Conservation (phyloP, 2,329 filamentous ascomycete genomes). For the Coniochaeta prunicola region DNA sequence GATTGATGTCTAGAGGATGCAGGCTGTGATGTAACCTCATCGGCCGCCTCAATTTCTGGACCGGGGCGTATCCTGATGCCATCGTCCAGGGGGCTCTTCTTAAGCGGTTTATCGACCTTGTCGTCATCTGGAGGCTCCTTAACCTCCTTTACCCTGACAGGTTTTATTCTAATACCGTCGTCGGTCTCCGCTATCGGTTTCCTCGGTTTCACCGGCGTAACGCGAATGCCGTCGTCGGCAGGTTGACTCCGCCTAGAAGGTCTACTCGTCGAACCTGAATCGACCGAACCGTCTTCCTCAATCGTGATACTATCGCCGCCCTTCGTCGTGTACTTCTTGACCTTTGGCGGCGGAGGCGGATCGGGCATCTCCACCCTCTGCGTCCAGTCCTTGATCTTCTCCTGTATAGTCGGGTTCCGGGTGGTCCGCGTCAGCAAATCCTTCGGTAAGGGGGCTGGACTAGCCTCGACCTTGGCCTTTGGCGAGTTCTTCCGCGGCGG, state of each 20-base stretch:
- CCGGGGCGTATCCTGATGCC: slow-evolving; percentile 24
- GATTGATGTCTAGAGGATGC: slow-evolving; percentile 20
- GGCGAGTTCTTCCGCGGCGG: slow-evolving; percentile 24
- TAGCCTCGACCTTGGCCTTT: slow-evolving; percentile 21
- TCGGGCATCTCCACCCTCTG: slow-evolving; percentile 44
- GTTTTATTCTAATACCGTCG: slow-evolving; percentile 8
- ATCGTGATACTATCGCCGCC: slow-evolving; percentile 26
- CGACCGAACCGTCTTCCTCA: slow-evolving; percentile 18
- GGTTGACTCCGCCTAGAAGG: slow-evolving; percentile 4
- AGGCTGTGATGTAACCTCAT: slow-evolving; percentile 19
- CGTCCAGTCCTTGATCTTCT: slow-evolving; percentile 58
- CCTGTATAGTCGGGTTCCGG: slow-evolving; percentile 47
- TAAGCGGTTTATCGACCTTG: slow-evolving; percentile 15
- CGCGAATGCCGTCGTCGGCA: slow-evolving; percentile 31
- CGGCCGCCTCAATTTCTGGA: slow-evolving; percentile 15
- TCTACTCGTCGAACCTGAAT: slow-evolving; percentile 3
- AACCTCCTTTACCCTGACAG: slow-evolving; percentile 13
- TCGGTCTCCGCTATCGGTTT: slow-evolving; percentile 8
- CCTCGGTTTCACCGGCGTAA: slow-evolving; percentile 20
- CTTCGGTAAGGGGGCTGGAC: slow-evolving; percentile 42
- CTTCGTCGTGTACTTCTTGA: slow-evolving; percentile 17
- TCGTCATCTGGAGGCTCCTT: slow-evolving; percentile 19
- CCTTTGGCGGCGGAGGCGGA: slow-evolving; percentile 20
- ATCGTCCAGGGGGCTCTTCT: slow-evolving; percentile 20
- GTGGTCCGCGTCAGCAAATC: slow-evolving; percentile 48